Evolutionary conservation across 768 basidiomycete species (phyloP), one percentile per base, ranked within the genome.

Genomic region (Lactarius deliciosus): DNA sequence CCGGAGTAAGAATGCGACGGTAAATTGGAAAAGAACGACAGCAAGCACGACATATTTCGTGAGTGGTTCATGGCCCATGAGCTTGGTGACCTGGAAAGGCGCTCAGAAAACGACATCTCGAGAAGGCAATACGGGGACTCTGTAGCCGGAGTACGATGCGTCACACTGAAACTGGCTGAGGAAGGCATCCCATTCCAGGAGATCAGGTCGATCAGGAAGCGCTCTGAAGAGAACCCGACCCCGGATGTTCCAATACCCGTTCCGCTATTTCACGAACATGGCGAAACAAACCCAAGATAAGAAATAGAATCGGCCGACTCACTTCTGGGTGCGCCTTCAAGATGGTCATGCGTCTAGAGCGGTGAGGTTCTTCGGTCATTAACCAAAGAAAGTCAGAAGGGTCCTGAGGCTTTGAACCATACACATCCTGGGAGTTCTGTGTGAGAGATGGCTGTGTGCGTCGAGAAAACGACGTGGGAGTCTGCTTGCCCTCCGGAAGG

Each of bases 301-400:
- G n/a, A 16, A 11, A 18, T 6, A 22, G 53, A 9, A 64, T 50
- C 5, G 53, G 34, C 63, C 41, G 50, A 76, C 82, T 62, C 67
- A 91, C 92, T 82, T 97, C 88, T 0, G 97, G 97, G 74, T 98
- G 95, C 0, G 91, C 90, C 73, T 96, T 96, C 81, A 98, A 84
- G 68, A 99, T 98, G 8, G 85, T 90, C 79, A 86, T 87, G 65
- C 97, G 80, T 63, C 97, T 80, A 18, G 88, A 87, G 59, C 96
- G 85, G 77, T 99, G 97, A 3, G 97, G 97, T 74, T 99, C 97
- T 77, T 99, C 97, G 0, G 94, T 97, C 88, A 98, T 92, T 55
- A 96, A 74, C 97, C 97, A 99, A 36, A 98, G 81, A 73, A 97
- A 98, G 71, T 98, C 96, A 0, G 81, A 76, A 1, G 92, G 90